phyloP scores from a whole-genome alignment of 2,329 filamentous ascomycete genomes.

The Aureobasidium melanogenum region DNA sequence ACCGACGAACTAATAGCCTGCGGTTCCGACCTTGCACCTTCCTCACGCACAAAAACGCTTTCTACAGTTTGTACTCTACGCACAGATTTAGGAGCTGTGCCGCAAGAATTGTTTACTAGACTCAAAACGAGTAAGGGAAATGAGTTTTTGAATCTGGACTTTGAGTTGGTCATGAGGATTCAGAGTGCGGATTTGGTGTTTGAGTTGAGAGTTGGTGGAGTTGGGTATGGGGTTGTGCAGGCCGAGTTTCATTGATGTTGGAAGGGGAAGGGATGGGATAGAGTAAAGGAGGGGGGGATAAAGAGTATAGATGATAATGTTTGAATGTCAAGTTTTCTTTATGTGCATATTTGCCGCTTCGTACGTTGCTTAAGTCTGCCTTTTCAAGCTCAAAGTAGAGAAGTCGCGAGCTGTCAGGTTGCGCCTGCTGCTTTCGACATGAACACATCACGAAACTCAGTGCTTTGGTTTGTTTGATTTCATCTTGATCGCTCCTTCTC shows the following conservation, averaged over 20 bases:
- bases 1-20: slow-evolving; percentile 74
- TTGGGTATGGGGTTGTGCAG: slow-evolving; percentile 67
- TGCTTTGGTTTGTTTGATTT: too few relatives aligned
- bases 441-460: too few relatives aligned
- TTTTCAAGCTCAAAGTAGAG: too few relatives aligned
- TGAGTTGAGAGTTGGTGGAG: slow-evolving; percentile 70
- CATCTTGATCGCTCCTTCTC: too few relatives aligned
- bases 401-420: too few relatives aligned
- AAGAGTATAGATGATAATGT: too few relatives aligned
- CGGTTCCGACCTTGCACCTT: slow-evolving; percentile 58
- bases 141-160: slow-evolving; percentile 76
- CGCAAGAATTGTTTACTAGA: slow-evolving; percentile 62
- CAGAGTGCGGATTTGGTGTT: slow-evolving; percentile 70
- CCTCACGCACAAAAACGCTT: slow-evolving; percentile 40
- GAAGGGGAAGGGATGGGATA: neutral
- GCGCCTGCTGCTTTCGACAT: too few relatives aligned
- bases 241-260: slow-evolving; percentile 68
- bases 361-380: too few relatives aligned
- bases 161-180: slow-evolving; percentile 75
- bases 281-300: too few relatives aligned
- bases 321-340: too few relatives aligned
- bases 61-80: slow-evolving; percentile 70
- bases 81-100: slow-evolving; percentile 70
- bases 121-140: slow-evolving; percentile 70
- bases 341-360: too few relatives aligned